A percentile compares a stretch with the other conserved stretches of the same genome.
Evolutionary conservation across 2,329 filamentous ascomycete genomes (phyloP).

Genomic region (Sarocladium kiliense): DNA sequence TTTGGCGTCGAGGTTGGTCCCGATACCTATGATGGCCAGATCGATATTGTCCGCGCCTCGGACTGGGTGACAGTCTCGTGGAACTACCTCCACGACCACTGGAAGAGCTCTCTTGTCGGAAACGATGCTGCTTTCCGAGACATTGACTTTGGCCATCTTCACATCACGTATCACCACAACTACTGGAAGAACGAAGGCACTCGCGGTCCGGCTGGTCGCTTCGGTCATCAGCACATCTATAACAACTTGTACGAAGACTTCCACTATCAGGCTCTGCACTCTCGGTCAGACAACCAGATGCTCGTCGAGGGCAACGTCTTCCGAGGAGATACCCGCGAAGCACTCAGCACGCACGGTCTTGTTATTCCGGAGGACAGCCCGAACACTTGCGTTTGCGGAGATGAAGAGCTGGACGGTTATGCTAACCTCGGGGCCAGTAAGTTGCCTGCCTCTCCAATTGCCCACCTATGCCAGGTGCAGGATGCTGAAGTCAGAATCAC

Average conservation of each 20-base stretch:
- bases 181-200: constrained; percentile 41
- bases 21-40: constrained; percentile 37
- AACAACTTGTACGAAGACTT: constrained; percentile 44
- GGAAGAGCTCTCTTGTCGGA: constrained; percentile 40
- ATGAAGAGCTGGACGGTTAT: constrained; percentile 49
- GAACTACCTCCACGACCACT: constrained; percentile 46
- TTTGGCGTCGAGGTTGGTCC: constrained; percentile 27
- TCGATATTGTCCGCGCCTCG: constrained; percentile 37
- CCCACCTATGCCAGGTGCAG: not conserved
- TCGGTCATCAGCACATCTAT: constrained; percentile 44
- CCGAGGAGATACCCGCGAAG: constrained; percentile 39
- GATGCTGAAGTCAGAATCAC: constrained; percentile 19
- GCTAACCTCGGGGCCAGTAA: constrained; percentile 47
- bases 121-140: constrained; percentile 33
- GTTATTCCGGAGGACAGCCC: constrained; percentile 51
- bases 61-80: constrained; percentile 42
- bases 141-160: constrained; percentile 36
- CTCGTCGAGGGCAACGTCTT: constrained; percentile 45
- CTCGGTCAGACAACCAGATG: constrained; percentile 42
- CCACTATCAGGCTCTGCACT: constrained; percentile 42
- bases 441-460: constrained; percentile 15
- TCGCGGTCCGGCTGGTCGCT: constrained; percentile 41
- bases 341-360: constrained; percentile 47
- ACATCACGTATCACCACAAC: constrained; percentile 47
- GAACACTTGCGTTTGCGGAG: constrained; percentile 47